These are phyloP conservation scores for Leishmania arabica DNA, from an alignment of 208 protist species.

Conservation along the genomic window DNA sequence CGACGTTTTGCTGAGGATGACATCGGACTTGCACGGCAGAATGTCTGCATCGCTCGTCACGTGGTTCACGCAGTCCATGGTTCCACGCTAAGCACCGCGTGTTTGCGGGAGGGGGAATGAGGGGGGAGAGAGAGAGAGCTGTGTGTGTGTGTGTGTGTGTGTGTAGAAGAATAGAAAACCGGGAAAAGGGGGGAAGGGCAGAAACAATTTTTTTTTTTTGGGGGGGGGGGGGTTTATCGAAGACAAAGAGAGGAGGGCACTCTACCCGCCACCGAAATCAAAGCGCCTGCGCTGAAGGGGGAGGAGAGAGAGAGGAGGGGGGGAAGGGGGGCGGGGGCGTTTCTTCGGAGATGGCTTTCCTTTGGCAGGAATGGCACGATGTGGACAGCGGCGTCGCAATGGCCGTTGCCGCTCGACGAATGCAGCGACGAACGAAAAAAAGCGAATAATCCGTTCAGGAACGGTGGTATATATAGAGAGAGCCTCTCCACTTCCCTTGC, in stretches of 20 bases:
- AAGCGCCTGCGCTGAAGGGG: neutral
- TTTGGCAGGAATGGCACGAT: neutral
- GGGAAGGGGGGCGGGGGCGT: no score
- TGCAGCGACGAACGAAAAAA: neutral
- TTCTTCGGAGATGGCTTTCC: neutral
- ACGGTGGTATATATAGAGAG: neutral
- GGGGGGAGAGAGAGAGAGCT: neutral
- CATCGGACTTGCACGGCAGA: slow-evolving; percentile 58
- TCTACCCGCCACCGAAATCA: neutral
- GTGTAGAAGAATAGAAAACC: neutral
- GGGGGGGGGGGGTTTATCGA: no score
- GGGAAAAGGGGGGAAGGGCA: neutral
- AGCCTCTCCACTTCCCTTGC: neutral
- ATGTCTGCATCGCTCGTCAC: slow-evolving; percentile 55
- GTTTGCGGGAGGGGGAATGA: neutral
- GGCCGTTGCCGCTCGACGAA: neutral
- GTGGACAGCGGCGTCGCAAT: neutral
- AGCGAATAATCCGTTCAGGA: neutral
- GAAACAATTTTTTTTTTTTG: no score
- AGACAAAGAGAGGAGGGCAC: neutral
- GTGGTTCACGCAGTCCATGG: slow-evolving; percentile 78
- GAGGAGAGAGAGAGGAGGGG: neutral
- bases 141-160: no score
- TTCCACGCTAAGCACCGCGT: neutral
- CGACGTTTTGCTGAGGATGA: slow-evolving; percentile 75